These are phyloP conservation scores for Pestalotiopsis sp. DNA, from an alignment of 2,329 filamentous ascomycete species.

Conservation along the genomic window DNA sequence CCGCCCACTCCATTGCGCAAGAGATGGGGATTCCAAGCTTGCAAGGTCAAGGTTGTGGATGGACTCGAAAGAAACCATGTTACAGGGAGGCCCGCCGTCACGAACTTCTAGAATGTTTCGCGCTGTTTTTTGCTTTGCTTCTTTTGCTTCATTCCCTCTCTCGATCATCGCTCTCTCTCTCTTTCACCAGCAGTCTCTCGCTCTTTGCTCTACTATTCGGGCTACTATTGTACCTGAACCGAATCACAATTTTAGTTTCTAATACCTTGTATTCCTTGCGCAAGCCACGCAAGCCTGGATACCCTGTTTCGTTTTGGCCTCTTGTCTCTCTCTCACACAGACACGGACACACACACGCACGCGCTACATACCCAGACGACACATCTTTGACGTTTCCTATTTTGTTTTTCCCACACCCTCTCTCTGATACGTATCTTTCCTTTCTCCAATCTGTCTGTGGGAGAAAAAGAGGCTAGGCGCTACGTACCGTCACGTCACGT, in stretches of 20 bases:
- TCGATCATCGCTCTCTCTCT: not conserved
- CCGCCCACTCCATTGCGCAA: not conserved
- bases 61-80: not conserved
- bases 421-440: not conserved
- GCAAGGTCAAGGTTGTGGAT: not conserved
- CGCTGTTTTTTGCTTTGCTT: not conserved
- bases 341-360: not conserved
- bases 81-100: constrained; percentile 1
- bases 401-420: not conserved
- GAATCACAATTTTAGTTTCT: not conserved
- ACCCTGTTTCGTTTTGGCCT: not conserved
- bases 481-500: not conserved
- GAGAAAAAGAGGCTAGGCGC: too few relatives aligned
- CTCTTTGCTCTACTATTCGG: not conserved
- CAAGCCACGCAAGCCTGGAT: not conserved
- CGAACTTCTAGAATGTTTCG: constrained; percentile 10
- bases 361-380: not conserved
- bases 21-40: not conserved
- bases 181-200: not conserved
- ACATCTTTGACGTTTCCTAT: not conserved
- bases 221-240: too few relatives aligned
- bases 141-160: not conserved
- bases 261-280: not conserved
- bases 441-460: too few relatives aligned
- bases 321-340: not conserved